These are phyloP conservation scores for Ophiostoma ulmi DNA, from an alignment of 2,329 filamentous ascomycete species.

Conservation along the genomic window DNA sequence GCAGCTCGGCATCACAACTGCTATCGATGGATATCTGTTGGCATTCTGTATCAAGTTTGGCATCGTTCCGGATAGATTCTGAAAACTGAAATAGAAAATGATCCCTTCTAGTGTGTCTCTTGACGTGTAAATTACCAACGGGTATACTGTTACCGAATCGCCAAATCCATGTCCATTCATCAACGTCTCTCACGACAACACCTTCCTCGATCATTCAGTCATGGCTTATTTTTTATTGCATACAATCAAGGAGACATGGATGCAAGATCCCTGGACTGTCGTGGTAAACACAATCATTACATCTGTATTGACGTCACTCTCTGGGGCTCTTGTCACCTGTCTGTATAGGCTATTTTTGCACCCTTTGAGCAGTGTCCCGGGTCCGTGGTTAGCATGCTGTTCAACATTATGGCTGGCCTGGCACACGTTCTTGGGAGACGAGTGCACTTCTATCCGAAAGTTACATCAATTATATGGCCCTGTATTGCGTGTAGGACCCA, in stretches of 20 bases:
- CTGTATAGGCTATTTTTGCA: conserved; percentile 34
- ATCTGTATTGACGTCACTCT: background rate
- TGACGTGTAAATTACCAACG: background rate
- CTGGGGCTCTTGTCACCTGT: background rate
- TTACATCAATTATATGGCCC: conserved; percentile 26
- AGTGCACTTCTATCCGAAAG: conserved; percentile 19
- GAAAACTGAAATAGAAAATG: background rate
- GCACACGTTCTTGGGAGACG: conserved; percentile 22
- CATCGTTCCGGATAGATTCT: background rate
- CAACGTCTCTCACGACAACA: background rate
- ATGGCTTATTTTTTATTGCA: background rate
- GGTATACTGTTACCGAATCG: background rate
- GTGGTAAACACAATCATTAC: too few relatives aligned
- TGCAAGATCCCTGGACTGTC: background rate
- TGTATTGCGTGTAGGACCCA: conserved; percentile 24
- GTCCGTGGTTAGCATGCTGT: conserved; percentile 32
- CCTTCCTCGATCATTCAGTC: background rate
- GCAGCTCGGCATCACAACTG: background rate
- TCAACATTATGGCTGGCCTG: conserved; percentile 27
- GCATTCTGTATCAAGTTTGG: background rate
- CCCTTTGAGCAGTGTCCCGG: conserved; percentile 34
- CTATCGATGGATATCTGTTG: background rate
- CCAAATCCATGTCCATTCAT: background rate
- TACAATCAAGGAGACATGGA: background rate
- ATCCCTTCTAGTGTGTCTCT: background rate